Conservation (phyloP, 2,329 filamentous ascomycete genomes). For the Akanthomyces lecanii region DNA sequence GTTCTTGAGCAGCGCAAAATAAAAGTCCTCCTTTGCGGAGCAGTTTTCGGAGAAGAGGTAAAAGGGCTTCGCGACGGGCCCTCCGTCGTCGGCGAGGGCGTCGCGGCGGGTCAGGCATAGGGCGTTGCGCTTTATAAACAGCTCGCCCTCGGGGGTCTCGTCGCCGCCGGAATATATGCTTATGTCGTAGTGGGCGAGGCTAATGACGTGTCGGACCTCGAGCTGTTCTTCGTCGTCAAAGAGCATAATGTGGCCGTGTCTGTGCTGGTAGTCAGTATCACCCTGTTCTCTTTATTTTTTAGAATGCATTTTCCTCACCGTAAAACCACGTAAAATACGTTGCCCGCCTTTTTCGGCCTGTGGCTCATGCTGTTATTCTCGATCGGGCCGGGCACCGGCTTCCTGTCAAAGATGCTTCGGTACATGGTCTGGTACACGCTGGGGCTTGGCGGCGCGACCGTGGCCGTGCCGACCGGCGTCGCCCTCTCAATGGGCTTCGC, state of each 20-base stretch:
- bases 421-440: slow-evolving; percentile 99
- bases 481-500: slow-evolving; percentile 85
- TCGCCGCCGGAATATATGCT: slow-evolving; percentile 79
- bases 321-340: slow-evolving; percentile 89
- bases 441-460: slow-evolving; percentile 74
- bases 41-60: slow-evolving; percentile 93
- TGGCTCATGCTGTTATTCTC: slow-evolving; percentile 47
- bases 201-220: slow-evolving; percentile 94
- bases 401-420: slow-evolving; percentile 87
- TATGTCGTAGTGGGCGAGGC: slow-evolving; percentile 80
- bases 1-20: slow-evolving; percentile 83
- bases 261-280: slow-evolving; percentile 30
- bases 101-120: slow-evolving; percentile 70
- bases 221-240: slow-evolving; percentile 95
- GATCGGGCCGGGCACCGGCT: slow-evolving; percentile 44
- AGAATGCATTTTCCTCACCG: slow-evolving; percentile 50
- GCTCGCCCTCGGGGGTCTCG: slow-evolving; percentile 78
- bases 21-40: slow-evolving; percentile 97
- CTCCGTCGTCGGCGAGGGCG: slow-evolving; percentile 53
- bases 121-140: slow-evolving; percentile 94
- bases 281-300: neutral
- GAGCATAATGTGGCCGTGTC: slow-evolving; percentile 93
- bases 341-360: slow-evolving; percentile 64
- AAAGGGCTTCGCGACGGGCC: slow-evolving; percentile 70
- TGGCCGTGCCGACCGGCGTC: slow-evolving; percentile 70